Percentiles rank a stretch among this genome's conserved stretches.
phyloP scores from a whole-genome alignment of 2,329 filamentous ascomycete genomes.

The Lasiodiplodia sp. region DNA sequence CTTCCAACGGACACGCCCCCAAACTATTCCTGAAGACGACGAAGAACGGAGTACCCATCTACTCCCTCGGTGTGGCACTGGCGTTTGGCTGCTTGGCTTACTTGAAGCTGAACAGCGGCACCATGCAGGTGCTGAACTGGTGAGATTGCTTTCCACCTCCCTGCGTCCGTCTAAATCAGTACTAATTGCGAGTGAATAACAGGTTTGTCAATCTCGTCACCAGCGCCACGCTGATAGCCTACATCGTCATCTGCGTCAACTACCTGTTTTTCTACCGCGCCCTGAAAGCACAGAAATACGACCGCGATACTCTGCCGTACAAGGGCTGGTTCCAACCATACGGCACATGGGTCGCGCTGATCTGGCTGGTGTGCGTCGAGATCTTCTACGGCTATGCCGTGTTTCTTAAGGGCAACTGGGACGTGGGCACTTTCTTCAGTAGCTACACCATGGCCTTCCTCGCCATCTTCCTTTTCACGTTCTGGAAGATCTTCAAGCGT shows the following conservation, averaged over 20 bases:
- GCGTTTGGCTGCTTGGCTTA: constrained; percentile 75
- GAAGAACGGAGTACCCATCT: constrained; percentile 72
- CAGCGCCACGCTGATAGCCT: constrained; percentile 65
- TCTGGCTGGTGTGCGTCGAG: constrained; percentile 36
- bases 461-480: constrained; percentile 47
- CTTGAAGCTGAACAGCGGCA: constrained; percentile 72
- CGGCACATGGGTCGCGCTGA: constrained; percentile 39
- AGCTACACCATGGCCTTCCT: constrained; percentile 58
- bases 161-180: no score
- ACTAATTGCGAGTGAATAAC: background rate
- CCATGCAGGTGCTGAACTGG: constrained; percentile 74
- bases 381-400: constrained; percentile 54
- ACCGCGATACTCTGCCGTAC: constrained; percentile 58
- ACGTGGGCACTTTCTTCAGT: constrained; percentile 55
- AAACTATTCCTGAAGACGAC: constrained; percentile 65
- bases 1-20: constrained; percentile 61
- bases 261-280: constrained; percentile 67
- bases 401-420: constrained; percentile 51
- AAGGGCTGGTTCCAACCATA: constrained; percentile 49
- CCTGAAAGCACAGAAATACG: constrained; percentile 56
- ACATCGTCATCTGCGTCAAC: constrained; percentile 61
- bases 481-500: constrained; percentile 41
- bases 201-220: constrained; percentile 72
- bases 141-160: background rate
- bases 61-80: constrained; percentile 72